A percentile compares a stretch with the other conserved stretches of the same genome.
phyloP scores from a whole-genome alignment of 345 rosid species.

The Rhodamnia rubescens region DNA sequence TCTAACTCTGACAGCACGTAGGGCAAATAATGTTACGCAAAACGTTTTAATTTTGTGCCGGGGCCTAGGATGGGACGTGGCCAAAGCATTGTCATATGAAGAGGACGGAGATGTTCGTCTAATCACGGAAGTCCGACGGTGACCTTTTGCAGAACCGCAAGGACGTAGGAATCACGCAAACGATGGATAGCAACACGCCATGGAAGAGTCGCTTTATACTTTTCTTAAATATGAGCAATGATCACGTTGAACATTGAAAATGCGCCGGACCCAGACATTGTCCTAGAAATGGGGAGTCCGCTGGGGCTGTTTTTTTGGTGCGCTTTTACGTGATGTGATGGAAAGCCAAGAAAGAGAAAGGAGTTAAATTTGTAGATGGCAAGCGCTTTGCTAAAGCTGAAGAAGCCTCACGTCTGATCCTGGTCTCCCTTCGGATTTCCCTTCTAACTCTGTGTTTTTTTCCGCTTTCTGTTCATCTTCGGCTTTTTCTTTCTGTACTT shows the following conservation, averaged over 20 bases:
- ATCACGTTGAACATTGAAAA: not conserved
- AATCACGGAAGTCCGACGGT: not conserved
- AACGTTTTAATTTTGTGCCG: not conserved
- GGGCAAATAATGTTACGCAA: not conserved
- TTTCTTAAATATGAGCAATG: not conserved
- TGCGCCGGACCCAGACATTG: not conserved
- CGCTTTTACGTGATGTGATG: not conserved
- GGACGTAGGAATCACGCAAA: not conserved
- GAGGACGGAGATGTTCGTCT: not conserved
- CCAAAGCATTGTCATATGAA: not conserved
- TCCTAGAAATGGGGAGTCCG: not conserved
- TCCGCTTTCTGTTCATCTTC: not conserved
- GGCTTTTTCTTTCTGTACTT: not conserved
- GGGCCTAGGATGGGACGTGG: not conserved
- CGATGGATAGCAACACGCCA: not conserved
- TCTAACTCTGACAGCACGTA: not conserved
- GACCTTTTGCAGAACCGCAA: not conserved
- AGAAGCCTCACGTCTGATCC: not conserved
- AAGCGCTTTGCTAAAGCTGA: not conserved
- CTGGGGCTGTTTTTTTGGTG: not conserved
- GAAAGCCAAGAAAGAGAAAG: not conserved
- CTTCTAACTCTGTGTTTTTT: not conserved
- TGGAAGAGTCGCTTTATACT: not conserved
- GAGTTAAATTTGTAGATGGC: not conserved
- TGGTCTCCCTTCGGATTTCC: not conserved